Conservation (phyloP, 257 asterid species). For the Ilex asprella region DNA sequence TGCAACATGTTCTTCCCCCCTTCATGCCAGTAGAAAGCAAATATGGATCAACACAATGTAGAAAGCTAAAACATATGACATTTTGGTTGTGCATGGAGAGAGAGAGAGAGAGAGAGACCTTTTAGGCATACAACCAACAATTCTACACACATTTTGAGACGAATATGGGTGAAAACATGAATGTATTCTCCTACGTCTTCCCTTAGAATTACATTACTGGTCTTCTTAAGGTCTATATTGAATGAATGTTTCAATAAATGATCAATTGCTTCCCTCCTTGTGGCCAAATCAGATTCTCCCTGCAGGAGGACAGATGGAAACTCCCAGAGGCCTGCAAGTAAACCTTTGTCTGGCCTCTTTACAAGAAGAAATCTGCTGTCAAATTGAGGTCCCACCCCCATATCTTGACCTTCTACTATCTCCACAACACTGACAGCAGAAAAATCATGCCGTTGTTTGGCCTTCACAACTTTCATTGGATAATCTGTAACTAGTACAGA, state of each 20-base stretch:
- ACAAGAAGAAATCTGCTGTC: constrained; percentile 63
- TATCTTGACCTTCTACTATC: constrained; percentile 36
- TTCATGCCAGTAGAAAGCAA: constrained; percentile 28
- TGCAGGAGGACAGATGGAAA: constrained; percentile 80
- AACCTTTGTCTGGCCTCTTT: constrained; percentile 80
- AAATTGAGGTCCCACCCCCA: constrained; percentile 30
- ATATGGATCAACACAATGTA: constrained; percentile 12
- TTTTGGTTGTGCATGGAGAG: constrained; percentile 1
- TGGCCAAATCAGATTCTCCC: constrained; percentile 52
- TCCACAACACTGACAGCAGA: constrained; percentile 96
- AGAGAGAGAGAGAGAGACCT: constrained; percentile 28
- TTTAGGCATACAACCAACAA: constrained; percentile 48
- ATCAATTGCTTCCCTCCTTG: constrained; percentile 58
- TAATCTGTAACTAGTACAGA: constrained; percentile 72
- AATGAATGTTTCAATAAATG: constrained; percentile 56
- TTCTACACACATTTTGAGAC: constrained; percentile 88
- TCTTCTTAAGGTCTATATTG: constrained; percentile 40
- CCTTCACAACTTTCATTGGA: constrained; percentile 76
- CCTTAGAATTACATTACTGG: constrained; percentile 54
- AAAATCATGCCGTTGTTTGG: constrained; percentile 66
- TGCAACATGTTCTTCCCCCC: constrained; percentile 32
- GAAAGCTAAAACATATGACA: constrained; percentile 4
- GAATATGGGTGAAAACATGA: constrained; percentile 80
- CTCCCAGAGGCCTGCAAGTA: constrained; percentile 99
- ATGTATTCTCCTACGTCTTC: constrained; percentile 82